Evolutionary conservation across 257 asterid species (phyloP), one percentile per base, ranked within the genome.

Genomic region (Gentiana dahurica): DNA sequence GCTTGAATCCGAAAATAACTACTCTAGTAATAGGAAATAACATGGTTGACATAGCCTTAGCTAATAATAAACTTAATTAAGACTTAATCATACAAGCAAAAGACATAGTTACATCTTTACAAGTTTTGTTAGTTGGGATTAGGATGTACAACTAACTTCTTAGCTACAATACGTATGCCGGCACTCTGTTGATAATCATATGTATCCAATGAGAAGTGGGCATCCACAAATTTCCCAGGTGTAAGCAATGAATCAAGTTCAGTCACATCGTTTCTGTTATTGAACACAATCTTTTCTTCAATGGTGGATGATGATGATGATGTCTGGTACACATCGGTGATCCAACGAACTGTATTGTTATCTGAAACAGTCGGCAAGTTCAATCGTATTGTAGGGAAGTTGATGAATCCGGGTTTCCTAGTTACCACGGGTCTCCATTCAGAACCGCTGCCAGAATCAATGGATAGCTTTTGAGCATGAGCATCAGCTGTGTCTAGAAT

Each of bases 131-230:
- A 79, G 65, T 66, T 71, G 32, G 84, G 59, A 64, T 66, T 71
- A 13, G 84, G 59, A 64, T 68, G 87, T 53, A 92, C 32, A 8
- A 84, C 60, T 75, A 92, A 67, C 71, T 74, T 86, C 62, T 72
- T 80, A 2, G 94, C 94, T 36, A 88, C 94, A 68, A 86, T 67
- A 5, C 95, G 81, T 53, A 92, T 71, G 51, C 99, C 99, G 34
- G 97, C 87, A 67, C 68, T 77, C 75, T 80, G 95, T 68, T 71
- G 85, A 69, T 71, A 86, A 74, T 92, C 95, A 50, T 86, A 92
- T 8, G 84, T 43, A 56, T 77, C 89, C 65, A 92, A 38, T 33
- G 91, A 78, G 80, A 92, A 78, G 74, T 65, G 83, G 3, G 87
- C 95, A 63, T 92, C 99, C 41, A 92, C 71, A 2, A 66, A 55